These are phyloP conservation scores for Macrolepiota dolichaula DNA, from an alignment of 768 basidiomycete genomes.

Conservation along the genomic window DNA sequence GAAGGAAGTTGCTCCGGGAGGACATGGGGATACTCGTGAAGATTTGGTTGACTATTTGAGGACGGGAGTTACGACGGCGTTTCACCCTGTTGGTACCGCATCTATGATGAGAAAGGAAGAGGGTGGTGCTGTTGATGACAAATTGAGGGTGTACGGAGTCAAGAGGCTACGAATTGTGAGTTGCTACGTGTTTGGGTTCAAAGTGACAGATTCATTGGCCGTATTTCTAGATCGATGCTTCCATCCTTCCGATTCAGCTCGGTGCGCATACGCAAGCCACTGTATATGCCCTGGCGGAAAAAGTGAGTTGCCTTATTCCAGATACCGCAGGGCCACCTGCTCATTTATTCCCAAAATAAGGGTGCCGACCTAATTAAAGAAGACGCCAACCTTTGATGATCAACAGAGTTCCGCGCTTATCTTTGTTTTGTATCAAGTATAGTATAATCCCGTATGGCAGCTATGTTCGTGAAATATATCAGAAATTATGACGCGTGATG, in stretches of 20 bases:
- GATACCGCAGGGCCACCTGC: background rate
- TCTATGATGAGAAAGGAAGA: constrained; percentile 24
- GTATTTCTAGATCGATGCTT: constrained; percentile 17
- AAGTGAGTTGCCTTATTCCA: constrained; percentile 7
- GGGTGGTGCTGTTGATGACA: constrained; percentile 31
- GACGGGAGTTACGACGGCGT: background rate
- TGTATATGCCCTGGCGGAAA: constrained; percentile 20
- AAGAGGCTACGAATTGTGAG: constrained; percentile 24
- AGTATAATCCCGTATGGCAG: too few species aligned
- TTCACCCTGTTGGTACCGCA: constrained; percentile 18
- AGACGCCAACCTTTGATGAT: background rate
- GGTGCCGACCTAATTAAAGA: constrained; percentile 2
- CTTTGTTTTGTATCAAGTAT: background rate
- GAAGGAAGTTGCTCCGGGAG: constrained; percentile 17
- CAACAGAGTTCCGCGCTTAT: background rate
- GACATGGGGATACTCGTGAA: constrained; percentile 17
- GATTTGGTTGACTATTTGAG: constrained; percentile 11
- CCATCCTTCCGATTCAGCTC: constrained; percentile 16
- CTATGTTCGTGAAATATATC: too few species aligned
- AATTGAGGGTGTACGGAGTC: constrained; percentile 29
- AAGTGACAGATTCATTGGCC: background rate
- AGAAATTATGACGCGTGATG: too few species aligned
- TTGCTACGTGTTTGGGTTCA: background rate
- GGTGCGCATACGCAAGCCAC: constrained; percentile 15
- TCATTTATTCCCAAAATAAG: background rate